Evolutionary conservation across 192 early-diverging fungal species (phyloP).

Genomic region (Paraglomus occultum): DNA sequence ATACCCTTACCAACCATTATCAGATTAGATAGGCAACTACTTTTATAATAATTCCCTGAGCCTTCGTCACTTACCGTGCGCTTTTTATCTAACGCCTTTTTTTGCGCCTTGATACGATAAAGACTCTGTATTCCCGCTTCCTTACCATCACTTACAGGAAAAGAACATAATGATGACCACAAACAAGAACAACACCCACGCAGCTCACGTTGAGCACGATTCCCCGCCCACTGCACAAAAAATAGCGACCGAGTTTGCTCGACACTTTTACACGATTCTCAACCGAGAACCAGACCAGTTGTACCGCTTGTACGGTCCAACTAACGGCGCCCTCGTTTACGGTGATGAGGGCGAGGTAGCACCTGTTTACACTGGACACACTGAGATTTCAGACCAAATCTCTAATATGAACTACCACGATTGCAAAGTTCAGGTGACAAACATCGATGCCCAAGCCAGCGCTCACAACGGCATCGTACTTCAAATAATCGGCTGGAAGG

Average conservation of each 20-base stretch:
- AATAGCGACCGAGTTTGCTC: conserved; percentile 88
- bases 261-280: conserved; percentile 89
- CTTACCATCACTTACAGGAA: too few species aligned
- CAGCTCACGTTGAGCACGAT: not conserved
- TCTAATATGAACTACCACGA: conserved; percentile 72
- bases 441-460: conserved; percentile 80
- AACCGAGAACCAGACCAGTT: conserved; percentile 75
- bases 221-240: conserved; percentile 45
- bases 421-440: conserved; percentile 84
- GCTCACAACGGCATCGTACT: conserved; percentile 76
- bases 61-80: too few species aligned
- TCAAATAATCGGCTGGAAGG: conserved; percentile 91
- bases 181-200: too few species aligned
- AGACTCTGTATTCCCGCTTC: too few species aligned
- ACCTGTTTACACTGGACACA: conserved; percentile 64
- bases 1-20: too few species aligned
- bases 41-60: too few species aligned
- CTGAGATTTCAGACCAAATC: conserved; percentile 83
- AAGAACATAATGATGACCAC: too few species aligned
- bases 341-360: conserved; percentile 63
- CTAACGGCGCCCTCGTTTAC: conserved; percentile 76
- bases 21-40: too few species aligned
- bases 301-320: conserved; percentile 81
- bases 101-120: too few species aligned
- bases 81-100: too few species aligned